Percentiles rank a stretch among this genome's conserved stretches.
Conservation (phyloP, 768 basidiomycete species). For the Rhodosporidiobolus odoratus region DNA sequence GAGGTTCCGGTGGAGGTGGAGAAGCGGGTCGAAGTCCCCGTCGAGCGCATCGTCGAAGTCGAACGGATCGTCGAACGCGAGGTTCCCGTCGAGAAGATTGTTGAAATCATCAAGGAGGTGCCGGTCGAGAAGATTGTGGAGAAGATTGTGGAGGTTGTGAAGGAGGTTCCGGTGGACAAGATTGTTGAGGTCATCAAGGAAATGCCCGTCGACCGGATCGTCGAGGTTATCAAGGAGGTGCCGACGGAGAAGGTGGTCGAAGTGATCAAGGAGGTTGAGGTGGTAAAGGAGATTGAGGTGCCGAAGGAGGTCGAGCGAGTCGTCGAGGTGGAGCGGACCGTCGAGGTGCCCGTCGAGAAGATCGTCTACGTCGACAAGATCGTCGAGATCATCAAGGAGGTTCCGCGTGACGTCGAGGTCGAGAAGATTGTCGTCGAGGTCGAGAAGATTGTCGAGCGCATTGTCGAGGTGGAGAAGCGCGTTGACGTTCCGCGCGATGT, state of each 20-base stretch:
- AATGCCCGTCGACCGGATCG: conserved; percentile 25
- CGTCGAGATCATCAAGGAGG: conserved; percentile 43
- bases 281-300: not conserved
- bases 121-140: conserved; percentile 30
- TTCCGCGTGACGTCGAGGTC: conserved; percentile 36
- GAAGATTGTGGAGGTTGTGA: conserved; percentile 27
- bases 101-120: conserved; percentile 26
- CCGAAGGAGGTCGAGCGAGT: not conserved
- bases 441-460: conserved; percentile 3
- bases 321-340: conserved; percentile 43
- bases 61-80: conserved; percentile 32
- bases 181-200: conserved; percentile 20
- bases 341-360: conserved; percentile 33
- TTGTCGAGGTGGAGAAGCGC: not conserved
- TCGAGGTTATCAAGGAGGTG: conserved; percentile 35
- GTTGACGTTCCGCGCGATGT: conserved; percentile 37
- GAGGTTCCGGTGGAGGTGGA: conserved; percentile 17
- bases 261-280: conserved; percentile 9
- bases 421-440: not conserved
- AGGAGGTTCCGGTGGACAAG: conserved; percentile 38
- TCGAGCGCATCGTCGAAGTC: conserved; percentile 30
- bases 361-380: conserved; percentile 36
- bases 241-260: conserved; percentile 34
- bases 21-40: conserved; percentile 34
- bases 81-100: conserved; percentile 36